Conservation (phyloP, 768 basidiomycete species). For the Trametes cubensis region DNA sequence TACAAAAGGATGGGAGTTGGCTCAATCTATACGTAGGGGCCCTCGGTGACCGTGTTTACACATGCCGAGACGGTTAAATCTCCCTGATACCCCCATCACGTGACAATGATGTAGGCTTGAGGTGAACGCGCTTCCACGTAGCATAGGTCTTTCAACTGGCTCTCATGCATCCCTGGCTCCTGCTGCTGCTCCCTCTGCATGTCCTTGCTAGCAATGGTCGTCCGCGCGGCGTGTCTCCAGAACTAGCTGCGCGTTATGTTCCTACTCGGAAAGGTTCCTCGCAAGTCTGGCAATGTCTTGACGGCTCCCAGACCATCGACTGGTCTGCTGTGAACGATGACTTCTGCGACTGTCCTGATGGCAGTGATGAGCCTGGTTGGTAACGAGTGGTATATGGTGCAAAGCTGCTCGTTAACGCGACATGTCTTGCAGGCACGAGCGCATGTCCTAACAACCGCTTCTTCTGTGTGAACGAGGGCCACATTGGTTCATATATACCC, state of each 20-base stretch:
- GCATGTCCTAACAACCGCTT: constrained; percentile 79
- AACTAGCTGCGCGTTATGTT: constrained; percentile 56
- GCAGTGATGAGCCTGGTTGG: constrained; percentile 92
- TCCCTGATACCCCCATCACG: constrained; percentile 6
- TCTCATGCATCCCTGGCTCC: constrained; percentile 33
- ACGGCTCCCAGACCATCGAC: constrained; percentile 75
- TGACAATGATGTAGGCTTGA: constrained; percentile 8
- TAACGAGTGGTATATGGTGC: not conserved
- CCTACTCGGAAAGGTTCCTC: constrained; percentile 48
- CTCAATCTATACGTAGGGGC: no score
- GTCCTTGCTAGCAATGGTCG: constrained; percentile 41
- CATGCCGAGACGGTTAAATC: no score
- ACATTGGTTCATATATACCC: constrained; percentile 78
- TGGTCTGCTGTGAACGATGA: constrained; percentile 90
- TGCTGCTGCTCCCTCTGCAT: constrained; percentile 28
- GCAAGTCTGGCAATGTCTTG: constrained; percentile 73
- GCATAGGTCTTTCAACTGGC: constrained; percentile 15
- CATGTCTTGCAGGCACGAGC: constrained; percentile 62
- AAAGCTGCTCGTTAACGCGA: constrained; percentile 16
- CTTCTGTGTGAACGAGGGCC: constrained; percentile 87
- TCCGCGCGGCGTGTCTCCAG: constrained; percentile 60
- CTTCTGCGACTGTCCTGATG: constrained; percentile 91
- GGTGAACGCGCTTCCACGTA: constrained; percentile 25
- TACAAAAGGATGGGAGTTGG: no score
- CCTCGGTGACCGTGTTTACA: no score